Evolutionary conservation across 805 yeast genomes (phyloP).

Genomic region (Wickerhamomyces rabaulensis): DNA sequence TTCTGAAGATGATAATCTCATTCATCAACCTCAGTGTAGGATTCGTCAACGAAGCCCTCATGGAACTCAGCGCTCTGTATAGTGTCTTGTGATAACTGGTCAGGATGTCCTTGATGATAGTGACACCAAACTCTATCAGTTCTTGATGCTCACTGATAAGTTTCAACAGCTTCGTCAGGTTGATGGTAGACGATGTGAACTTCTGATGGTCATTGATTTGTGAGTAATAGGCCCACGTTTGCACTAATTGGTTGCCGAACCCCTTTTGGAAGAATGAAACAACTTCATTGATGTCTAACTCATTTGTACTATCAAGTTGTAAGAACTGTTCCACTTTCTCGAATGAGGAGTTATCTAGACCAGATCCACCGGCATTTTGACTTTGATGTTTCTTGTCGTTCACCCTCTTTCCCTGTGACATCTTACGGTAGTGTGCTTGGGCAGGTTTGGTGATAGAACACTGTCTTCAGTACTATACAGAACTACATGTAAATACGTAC

Average conservation of each 20-base stretch:
- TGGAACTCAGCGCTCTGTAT: slow-evolving; percentile 59
- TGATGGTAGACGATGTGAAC: slow-evolving; percentile 39
- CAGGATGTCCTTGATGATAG: slow-evolving; percentile 48
- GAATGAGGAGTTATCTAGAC: slow-evolving; percentile 5
- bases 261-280: slow-evolving; percentile 31
- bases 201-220: slow-evolving; percentile 46
- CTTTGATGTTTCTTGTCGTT: not conserved
- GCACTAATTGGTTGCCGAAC: slow-evolving; percentile 31
- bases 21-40: slow-evolving; percentile 57
- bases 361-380: not conserved
- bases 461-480: too few relatives aligned
- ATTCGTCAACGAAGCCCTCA: slow-evolving; percentile 52
- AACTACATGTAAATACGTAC: too few relatives aligned
- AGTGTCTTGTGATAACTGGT: slow-evolving; percentile 54
- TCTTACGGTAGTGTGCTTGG: not conserved
- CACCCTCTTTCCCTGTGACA: not conserved
- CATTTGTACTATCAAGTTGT: slow-evolving; percentile 2
- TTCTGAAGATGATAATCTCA: slow-evolving; percentile 43
- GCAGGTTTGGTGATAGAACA: not conserved
- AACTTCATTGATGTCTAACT: slow-evolving; percentile 15
- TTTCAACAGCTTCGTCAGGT: slow-evolving; percentile 33
- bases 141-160: slow-evolving; percentile 11
- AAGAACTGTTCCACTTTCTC: slow-evolving; percentile 15
- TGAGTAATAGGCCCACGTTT: slow-evolving; percentile 43
- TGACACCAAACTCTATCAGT: slow-evolving; percentile 25